Evolutionary conservation across 2,329 filamentous ascomycete genomes (phyloP), one percentile per base, ranked within the genome.

Genomic region (Pseudocercospora fuligena): DNA sequence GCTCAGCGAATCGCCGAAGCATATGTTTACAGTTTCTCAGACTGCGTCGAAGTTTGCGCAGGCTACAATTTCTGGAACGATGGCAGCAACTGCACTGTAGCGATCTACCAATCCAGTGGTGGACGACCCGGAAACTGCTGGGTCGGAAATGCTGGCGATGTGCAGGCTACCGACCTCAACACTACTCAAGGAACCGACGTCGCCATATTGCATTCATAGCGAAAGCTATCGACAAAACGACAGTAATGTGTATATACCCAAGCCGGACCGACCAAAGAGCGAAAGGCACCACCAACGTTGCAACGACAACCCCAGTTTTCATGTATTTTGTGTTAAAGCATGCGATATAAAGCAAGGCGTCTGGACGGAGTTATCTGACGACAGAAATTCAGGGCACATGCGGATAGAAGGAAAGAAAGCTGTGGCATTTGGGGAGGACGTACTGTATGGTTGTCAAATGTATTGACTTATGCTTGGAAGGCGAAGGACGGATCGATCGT

Each of bases 21-120:
- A 7, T 79, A 73, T 67, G 77, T 78, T 19, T 79, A 78, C 70
- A 74, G 69, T 61, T 76, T 79, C 68, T 68, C 68, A 67, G 77
- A 79, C 63, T 79, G 77, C 70, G 72, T 78, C 29, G 76, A 78
- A 61, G 25, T 77, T 43, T 79, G 77, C 67, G 75, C 77, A 12
- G 70, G 72, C 27, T 71, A 73, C 67, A 78, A 78, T 53, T 72
- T 64, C 64, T 70, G 66, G 58, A 64, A 69, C 51, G 62, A 58
- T 14, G 65, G 53, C 21, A 54, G 47, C 56, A 74, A 75, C 36
- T 79, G 77, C 71, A 75, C 70, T 0, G 72, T 74, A 14, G 77
- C 76, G 4, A 76, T 75, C 2, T 79, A 78, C 65, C 63, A 74
- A 33, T 60, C 73, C 14, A 56, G 64, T 12, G 73, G 64, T 7